Evolutionary conservation across 805 yeast species (phyloP), one percentile per base, ranked within the genome.

Genomic region (Torulaspora maleeae): DNA sequence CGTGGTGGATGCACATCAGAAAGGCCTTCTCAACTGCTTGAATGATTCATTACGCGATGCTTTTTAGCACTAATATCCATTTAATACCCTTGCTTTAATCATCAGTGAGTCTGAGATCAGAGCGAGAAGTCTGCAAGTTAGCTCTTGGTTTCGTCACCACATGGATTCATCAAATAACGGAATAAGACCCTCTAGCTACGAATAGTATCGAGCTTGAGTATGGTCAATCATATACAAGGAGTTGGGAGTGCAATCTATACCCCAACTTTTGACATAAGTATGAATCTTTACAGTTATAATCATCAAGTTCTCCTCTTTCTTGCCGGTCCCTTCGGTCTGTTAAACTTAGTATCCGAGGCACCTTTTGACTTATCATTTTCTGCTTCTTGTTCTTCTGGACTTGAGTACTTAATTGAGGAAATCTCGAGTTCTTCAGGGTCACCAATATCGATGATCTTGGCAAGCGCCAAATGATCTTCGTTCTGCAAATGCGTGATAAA

Each of bases 281-380:
- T 36, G 22, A 5, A 34, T 22, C 8, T 27, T 27, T 27, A 27
- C n/a, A 27, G 24, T 7, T 5, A 30, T 13, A 11, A 29, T 37
- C 6, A 33, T 27, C 15, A 17, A 22, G 13, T 13, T 25, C 37
- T 40, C 43, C 55, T 53, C 55, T 65, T 72, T 55, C 80, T 74
- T 56, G 83, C 75, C 29, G 93, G 91, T 11, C 90, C 88, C 54
- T 74, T 77, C 37, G 93, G 93, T 65, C 79, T 83, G 47, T 68
- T 62, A 49, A 77, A 76, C 50, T 68, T 76, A 35, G 44, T 41
- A n/a, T 43, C 50, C 19, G 52, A 40, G 10, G 51, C 38, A 7
- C 51, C 22, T 16, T 47, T 44, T 8, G 52, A 51, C 1, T 47
- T 36, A 1, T 55, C 49, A 12, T 43, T 52, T 41, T 34, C 53